Conservation (phyloP, 2,329 filamentous ascomycete species). For the Hymenoscyphus fructigenus region DNA sequence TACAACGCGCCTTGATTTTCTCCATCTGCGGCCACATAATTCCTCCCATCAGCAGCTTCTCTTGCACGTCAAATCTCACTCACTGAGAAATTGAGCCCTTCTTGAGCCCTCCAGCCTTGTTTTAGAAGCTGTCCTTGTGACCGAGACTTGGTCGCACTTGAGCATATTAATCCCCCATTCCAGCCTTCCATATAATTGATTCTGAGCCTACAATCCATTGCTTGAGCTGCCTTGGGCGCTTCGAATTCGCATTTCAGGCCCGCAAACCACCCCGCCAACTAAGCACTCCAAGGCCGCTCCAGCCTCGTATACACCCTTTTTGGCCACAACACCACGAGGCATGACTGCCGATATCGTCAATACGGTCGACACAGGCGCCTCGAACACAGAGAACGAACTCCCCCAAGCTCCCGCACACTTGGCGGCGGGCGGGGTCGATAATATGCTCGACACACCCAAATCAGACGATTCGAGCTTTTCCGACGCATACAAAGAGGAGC, state of each 20-base stretch:
- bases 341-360: background rate
- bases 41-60: background rate
- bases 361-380: background rate
- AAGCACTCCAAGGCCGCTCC: background rate
- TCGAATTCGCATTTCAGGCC: background rate
- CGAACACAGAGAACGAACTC: background rate
- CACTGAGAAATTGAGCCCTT: background rate
- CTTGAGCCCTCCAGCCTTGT: background rate
- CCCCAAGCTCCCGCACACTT: background rate
- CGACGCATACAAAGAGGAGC: conserved; percentile 37
- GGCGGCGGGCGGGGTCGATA: background rate
- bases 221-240: background rate
- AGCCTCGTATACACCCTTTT: background rate
- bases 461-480: conserved; percentile 36
- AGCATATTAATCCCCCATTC: background rate
- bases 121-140: conserved; percentile 1
- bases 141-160: background rate
- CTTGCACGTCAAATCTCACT: background rate
- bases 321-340: background rate
- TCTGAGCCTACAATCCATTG: background rate
- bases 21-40: background rate
- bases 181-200: background rate
- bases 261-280: background rate
- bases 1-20: conserved; percentile 3
- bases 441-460: conserved; percentile 13